Base-by-base conservation (phyloP, 2,329 filamentous ascomycete species). In the Metarhizium anisopliae region DNA sequence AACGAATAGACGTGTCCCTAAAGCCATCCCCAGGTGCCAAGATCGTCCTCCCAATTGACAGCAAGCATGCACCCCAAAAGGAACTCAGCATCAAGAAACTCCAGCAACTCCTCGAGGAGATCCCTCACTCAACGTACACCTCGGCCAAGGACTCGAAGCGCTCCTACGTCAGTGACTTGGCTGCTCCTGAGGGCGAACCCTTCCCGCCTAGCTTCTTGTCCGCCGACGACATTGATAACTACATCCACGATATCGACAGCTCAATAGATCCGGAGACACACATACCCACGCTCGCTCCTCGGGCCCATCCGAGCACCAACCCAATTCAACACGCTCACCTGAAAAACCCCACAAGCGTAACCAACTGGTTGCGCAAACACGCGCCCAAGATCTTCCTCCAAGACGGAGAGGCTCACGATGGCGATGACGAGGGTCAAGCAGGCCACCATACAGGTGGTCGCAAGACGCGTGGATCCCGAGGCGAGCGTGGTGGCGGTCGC, bases 281-380 rank as follows among this genome's bases (percentile, higher is more conserved):
- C 51, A 64, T 80, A 58, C 70, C 76, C 25, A 76, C 77, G 5
- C 72, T 83, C 43, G 81, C 82, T 11, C 79, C 81, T 5, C 73
- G 75, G 47, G 73, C 73, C 59, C 63, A 73, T 36, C 67, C 69
- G 18, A 67, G 67, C 54, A 64, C 66, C 29, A 67, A 68, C 56
- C 70, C 67, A 55, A 71, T 68, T 62, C 65, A 70, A 50, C 64
- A 75, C 71, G 63, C 72, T 64, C 61, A 73, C 49, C 68, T 77
- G 47, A 75, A 77, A 63, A 97, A 97, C 68, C 91, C 92, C 0
- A 89, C 90, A 47, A 95, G 89, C 57, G 92, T 96, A 3, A 95
- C 95, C 74, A 96, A 95, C 70, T 99, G 94, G 94, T 81, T 99
- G 13, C 83, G 90, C 59, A 85, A 90, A 67, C 81, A 96, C 70